These are phyloP conservation scores for Neophaeococcomyces mojaviensis DNA, from an alignment of 2,329 filamentous ascomycete species.

Conservation along the genomic window DNA sequence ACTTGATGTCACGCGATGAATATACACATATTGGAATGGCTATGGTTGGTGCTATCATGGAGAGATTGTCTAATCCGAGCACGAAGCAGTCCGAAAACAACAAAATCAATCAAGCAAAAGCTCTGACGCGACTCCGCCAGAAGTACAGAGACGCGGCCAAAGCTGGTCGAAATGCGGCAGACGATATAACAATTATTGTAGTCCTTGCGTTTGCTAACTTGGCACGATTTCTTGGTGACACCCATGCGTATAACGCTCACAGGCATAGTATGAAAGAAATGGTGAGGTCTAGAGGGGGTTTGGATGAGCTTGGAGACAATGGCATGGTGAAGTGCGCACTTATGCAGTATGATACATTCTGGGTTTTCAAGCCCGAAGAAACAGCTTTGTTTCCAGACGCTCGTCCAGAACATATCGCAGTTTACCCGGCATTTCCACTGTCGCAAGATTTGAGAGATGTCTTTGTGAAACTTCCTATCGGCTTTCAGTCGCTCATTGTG, in stretches of 20 bases:
- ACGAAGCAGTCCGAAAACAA: not conserved
- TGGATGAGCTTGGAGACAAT: slow-evolving; percentile 1
- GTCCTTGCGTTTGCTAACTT: slow-evolving; percentile 3
- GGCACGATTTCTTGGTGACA: not conserved
- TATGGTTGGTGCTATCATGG: slow-evolving; percentile 7
- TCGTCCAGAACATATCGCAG: not conserved
- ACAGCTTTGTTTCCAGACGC: slow-evolving; percentile 1
- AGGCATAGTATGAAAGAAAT: not conserved
- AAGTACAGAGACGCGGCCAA: not conserved
- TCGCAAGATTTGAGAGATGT: slow-evolving; percentile 5
- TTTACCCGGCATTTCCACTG: slow-evolving; percentile 8
- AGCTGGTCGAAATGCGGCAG: not conserved
- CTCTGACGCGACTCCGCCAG: not conserved
- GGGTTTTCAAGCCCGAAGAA: slow-evolving; percentile 1
- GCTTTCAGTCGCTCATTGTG: slow-evolving; percentile 4
- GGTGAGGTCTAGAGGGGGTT: slow-evolving; percentile 1
- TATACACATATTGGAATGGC: slow-evolving; percentile 1
- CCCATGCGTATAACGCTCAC: not conserved
- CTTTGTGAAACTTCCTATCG: slow-evolving; percentile 4
- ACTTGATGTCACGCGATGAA: slow-evolving; percentile 6
- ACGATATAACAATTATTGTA: slow-evolving; percentile 4
- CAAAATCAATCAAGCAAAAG: slow-evolving; percentile 1
- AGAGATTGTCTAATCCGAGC: not conserved
- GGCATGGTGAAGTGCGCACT: not conserved
- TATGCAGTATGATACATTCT: slow-evolving; percentile 6